Evolutionary conservation across 2,329 filamentous ascomycete species (phyloP), one percentile per base, ranked within the genome.

Genomic region (Botrytis galanthina): DNA sequence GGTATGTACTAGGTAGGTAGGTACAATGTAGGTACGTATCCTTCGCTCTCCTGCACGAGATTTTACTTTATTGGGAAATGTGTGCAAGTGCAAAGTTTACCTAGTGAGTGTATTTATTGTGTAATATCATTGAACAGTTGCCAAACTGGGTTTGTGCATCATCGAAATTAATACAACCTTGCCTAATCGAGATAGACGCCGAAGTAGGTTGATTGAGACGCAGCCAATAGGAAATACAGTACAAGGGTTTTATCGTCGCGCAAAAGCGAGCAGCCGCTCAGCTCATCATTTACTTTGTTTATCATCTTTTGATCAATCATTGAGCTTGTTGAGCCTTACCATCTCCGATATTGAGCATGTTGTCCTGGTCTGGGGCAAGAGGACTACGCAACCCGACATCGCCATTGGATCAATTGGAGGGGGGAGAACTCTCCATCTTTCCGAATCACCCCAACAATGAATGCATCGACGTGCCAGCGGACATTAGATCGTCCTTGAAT

Each of bases 121-220:
- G 51, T 29, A 57, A 57, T 57, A 29, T 29, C 18, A 37, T 29
- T 62, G 20, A 46, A 35, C 37, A n/a, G 26, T 44, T 70, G 48
- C 67, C 51, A 73, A 66, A 74, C 70, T 74, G 60, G 59, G 71
- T 59, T 75, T 59, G 71, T 75, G 73, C 71, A 73, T 57, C 60
- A 60, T 73, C 73, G 74, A 74, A 62, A 37, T n/a, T 14, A 73
- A 75, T 76, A 72, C 73, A 78, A 76, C 77, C 76, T 78, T 79
- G 71, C 79, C 78, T 75, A 77, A 80, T 80, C 77, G 74, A 80
- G 79, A 78, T 80, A 79, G 76, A 77, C 78, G 78, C 78, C 79
- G 79, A 79, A 42, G 75, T 69, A 76, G 75, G 75, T 73, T 70
- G 73, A 76, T 71, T 63, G 72, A 75, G 76, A 63, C 75, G 75